Percentiles rank a stretch among this genome's conserved stretches.
Evolutionary conservation across 1,284 basidiomycete species (phyloP).

Genomic region (Apiotrichum porosum): DNA sequence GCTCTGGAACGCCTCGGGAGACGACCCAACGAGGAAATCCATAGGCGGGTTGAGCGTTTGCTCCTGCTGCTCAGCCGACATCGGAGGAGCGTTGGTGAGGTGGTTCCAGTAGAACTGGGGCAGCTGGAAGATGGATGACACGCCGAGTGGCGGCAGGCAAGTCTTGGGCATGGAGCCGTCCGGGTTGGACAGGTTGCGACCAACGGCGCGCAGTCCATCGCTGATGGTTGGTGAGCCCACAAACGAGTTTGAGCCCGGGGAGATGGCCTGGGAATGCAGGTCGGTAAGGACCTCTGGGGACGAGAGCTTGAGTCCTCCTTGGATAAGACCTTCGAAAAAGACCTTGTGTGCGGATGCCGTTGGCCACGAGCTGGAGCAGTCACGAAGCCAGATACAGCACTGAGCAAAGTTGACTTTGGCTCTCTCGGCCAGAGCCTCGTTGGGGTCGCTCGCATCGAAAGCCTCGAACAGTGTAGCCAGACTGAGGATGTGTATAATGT

Average conservation of each 20-base stretch:
- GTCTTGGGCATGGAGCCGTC: background rate
- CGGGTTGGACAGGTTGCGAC: constrained; percentile 17
- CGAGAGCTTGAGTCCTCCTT: constrained; percentile 30
- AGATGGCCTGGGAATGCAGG: background rate
- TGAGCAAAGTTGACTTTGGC: constrained; percentile 39
- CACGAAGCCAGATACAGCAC: constrained; percentile 43
- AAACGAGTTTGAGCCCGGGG: background rate
- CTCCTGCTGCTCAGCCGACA: background rate
- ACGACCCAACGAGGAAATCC: background rate
- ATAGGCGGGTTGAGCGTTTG: background rate
- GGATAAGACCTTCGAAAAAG: constrained; percentile 44
- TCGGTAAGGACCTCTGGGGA: background rate
- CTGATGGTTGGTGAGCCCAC: constrained; percentile 3
- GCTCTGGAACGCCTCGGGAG: background rate
- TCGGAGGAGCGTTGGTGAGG: constrained; percentile 9
- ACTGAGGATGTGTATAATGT: constrained; percentile 41
- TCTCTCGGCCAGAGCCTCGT: constrained; percentile 20
- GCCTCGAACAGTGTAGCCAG: constrained; percentile 38
- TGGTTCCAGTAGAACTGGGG: constrained; percentile 41
- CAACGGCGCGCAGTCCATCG: constrained; percentile 16
- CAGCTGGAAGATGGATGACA: constrained; percentile 28
- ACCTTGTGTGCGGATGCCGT: constrained; percentile 40
- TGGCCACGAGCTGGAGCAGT: constrained; percentile 37
- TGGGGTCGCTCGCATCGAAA: constrained; percentile 22
- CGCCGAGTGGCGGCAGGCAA: constrained; percentile 3